Percentiles rank a stretch among this genome's conserved stretches.
Conservation (phyloP, 768 basidiomycete genomes). For the Tricholoma saponaceum region DNA sequence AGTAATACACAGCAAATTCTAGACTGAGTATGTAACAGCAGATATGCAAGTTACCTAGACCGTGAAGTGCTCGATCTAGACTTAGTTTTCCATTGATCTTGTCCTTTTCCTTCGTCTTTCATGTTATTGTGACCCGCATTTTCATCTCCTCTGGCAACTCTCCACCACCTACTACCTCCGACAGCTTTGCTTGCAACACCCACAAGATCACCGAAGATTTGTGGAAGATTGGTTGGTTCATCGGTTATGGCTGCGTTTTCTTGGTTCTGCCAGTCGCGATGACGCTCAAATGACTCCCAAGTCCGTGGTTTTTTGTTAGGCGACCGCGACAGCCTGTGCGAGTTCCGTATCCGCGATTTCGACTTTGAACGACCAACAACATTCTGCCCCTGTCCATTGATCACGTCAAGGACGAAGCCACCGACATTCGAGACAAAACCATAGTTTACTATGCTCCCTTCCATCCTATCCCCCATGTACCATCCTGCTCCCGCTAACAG, state of each 20-base stretch:
- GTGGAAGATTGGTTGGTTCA: constrained; percentile 33
- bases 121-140: not conserved
- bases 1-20: not conserved
- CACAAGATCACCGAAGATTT: constrained; percentile 43
- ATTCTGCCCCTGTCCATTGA: constrained; percentile 35
- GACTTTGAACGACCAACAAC: constrained; percentile 21
- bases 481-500: constrained; percentile 54
- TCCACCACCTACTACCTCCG: constrained; percentile 30
- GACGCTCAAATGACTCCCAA: constrained; percentile 66
- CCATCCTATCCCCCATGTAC: constrained; percentile 37
- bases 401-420: constrained; percentile 35
- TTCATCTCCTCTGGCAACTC: constrained; percentile 19
- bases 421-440: constrained; percentile 37
- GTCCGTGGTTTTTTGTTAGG: constrained; percentile 31
- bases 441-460: constrained; percentile 29
- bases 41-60: constrained; percentile 20
- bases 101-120: constrained; percentile 7
- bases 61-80: constrained; percentile 21
- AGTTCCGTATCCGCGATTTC: constrained; percentile 16
- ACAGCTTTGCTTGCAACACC: constrained; percentile 20
- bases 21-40: not conserved
- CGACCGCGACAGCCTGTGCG: constrained; percentile 12
- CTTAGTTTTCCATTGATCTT: constrained; percentile 11
- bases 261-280: constrained; percentile 56
- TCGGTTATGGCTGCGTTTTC: constrained; percentile 18